phyloP scores from a whole-genome alignment of 2,329 filamentous ascomycete species.

The Aspergillus fijiensis region DNA sequence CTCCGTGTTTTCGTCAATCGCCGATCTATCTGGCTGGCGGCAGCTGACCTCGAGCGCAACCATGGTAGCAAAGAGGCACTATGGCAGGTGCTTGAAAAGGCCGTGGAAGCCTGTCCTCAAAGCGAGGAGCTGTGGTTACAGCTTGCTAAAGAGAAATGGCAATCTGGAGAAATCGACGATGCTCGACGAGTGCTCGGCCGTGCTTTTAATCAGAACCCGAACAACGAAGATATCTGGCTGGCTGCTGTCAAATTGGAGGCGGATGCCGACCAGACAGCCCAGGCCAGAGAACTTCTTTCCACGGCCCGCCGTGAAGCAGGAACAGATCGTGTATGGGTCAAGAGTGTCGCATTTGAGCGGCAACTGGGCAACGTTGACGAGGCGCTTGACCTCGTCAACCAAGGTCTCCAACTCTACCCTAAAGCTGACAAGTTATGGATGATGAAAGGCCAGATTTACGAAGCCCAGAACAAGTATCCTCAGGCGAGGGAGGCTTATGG shows the following conservation, averaged over 20 bases:
- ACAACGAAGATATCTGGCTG: conserved; percentile 97
- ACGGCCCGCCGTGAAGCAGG: conserved; percentile 84
- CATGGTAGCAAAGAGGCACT: conserved; percentile 82
- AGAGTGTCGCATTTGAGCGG: conserved; percentile 89
- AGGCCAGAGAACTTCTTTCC: conserved; percentile 77
- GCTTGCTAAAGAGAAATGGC: conserved; percentile 92
- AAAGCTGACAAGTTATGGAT: conserved; percentile 89
- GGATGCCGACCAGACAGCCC: conserved; percentile 77
- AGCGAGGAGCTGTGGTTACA: conserved; percentile 94
- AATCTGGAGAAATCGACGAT: conserved; percentile 81
- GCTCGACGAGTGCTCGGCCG: conserved; percentile 80
- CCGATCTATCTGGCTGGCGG: conserved; percentile 84
- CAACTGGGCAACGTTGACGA: conserved; percentile 76
- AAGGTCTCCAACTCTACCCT: conserved; percentile 84
- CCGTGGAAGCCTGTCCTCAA: conserved; percentile 87
- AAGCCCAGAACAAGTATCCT: conserved; percentile 72
- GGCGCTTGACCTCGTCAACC: conserved; percentile 81
- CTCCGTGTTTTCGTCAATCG: conserved; percentile 86
- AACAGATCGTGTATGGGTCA: conserved; percentile 96
- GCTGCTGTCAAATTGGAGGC: conserved; percentile 95
- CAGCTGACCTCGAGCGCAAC: conserved; percentile 85
- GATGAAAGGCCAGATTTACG: conserved; percentile 98
- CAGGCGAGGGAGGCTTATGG: conserved; percentile 88
- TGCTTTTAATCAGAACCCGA: conserved; percentile 91
- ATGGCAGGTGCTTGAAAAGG: conserved; percentile 84